Evolutionary conservation across 1,139 yeast genomes (phyloP), one percentile per base, ranked within the genome.

Genomic region (Scheffersomyces quercinus): DNA sequence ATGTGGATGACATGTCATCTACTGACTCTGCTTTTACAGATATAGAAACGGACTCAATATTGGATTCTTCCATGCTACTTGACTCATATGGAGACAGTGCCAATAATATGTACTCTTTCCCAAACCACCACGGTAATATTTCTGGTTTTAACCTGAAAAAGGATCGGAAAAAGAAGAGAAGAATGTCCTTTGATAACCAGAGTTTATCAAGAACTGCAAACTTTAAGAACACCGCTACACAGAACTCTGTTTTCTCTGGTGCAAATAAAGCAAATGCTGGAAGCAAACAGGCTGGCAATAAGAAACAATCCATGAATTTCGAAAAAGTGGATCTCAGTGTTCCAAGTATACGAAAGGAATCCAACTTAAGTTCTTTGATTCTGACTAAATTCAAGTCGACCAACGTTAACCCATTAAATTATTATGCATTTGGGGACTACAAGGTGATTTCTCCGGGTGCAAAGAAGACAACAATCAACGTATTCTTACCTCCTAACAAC

Each of bases 321-420:
- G 66, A 65, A n/a, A 68, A 67, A 44, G 48, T 60, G 4, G 50
- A 46, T 13, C 40, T 13, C n/a, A 15, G 43, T 44, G 26, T n/a
- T 36, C 43, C 11, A 40, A 35, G n/a, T 39, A 29, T 7, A 24
- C 11, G 41, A 15, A 46, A 43, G 34, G 37, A 35, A 8, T 71
- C 76, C 3, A 67, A 67, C 20, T 58, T 79, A 35, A 75, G 80
- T 35, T 58, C 65, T 2, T 55, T 79, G 52, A 74, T 79, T 31
- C 68, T 54, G 51, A 67, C 62, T 42, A 68, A 68, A 45, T 61
- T 56, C 41, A 67, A 59, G 40, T 60, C 70, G 2, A 65, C 70
- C 5, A 66, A 68, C 16, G 63, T 61, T 3, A 76, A 81, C 47
- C 83, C 85, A 0, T 62, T 85, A 41, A 75, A 73, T 12, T 80